These are phyloP conservation scores for Fusarium sp. DNA, from an alignment of 2,329 filamentous ascomycete species.

Conservation along the genomic window DNA sequence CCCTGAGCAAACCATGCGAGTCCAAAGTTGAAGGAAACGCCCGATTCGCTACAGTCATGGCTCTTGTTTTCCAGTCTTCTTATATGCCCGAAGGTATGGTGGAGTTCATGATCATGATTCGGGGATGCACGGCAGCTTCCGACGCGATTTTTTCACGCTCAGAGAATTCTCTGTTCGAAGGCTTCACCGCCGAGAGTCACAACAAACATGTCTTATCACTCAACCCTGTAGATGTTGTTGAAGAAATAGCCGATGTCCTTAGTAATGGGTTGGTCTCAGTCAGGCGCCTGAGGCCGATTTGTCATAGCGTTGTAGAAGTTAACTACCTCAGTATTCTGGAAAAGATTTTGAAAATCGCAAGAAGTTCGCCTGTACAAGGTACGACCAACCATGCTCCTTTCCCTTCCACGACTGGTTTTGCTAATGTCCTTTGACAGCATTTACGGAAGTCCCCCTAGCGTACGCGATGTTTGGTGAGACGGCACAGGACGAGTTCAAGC, in stretches of 20 bases:
- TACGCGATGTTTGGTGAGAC: neutral
- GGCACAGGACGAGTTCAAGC: neutral
- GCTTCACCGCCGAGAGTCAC: neutral
- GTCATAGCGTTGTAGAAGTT: neutral
- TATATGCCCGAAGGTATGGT: neutral
- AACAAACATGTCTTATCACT: neutral
- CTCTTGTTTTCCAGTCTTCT: neutral
- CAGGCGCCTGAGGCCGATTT: neutral
- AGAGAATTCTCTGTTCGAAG: neutral
- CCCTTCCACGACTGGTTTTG: neutral
- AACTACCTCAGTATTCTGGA: neutral
- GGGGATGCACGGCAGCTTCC: neutral
- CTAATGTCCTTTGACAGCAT: neutral
- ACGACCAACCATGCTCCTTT: neutral
- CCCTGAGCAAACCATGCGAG: neutral
- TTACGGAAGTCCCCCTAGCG: neutral
- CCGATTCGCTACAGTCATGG: neutral
- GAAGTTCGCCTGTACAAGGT: neutral
- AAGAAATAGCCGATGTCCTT: neutral
- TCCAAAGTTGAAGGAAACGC: neutral
- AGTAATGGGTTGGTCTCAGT: neutral
- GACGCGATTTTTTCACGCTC: neutral
- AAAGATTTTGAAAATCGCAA: neutral
- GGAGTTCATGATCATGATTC: neutral
- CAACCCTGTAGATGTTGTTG: neutral